phyloP scores from a whole-genome alignment of 2,329 filamentous ascomycete genomes.

The Blastomyces parvus region DNA sequence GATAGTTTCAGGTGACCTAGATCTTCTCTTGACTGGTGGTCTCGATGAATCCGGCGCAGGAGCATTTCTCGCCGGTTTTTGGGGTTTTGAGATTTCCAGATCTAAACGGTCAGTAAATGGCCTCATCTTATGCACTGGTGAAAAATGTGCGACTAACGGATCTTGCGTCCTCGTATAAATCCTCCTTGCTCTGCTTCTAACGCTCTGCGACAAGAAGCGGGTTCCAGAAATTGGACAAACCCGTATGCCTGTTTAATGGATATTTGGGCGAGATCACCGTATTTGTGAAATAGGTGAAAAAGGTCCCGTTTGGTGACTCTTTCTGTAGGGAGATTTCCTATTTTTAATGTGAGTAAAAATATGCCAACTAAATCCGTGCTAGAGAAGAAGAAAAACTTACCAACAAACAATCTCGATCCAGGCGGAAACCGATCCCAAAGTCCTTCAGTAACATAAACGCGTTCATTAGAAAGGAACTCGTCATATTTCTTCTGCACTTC shows the following conservation, averaged over 20 bases:
- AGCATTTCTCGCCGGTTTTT: conserved; percentile 57
- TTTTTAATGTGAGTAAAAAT: conserved; percentile 13
- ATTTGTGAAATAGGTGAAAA: conserved; percentile 79
- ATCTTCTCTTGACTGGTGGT: conserved; percentile 38
- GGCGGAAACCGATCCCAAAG: conserved; percentile 44
- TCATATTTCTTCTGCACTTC: conserved; percentile 43
- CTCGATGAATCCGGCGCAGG: conserved; percentile 25
- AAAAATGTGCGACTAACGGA: conserved; percentile 56
- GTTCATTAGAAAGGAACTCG: conserved; percentile 42
- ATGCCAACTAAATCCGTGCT: not conserved
- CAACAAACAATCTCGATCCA: conserved; percentile 42
- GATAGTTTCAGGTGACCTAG: conserved; percentile 54
- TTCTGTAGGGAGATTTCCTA: conserved; percentile 85
- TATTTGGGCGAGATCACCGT: conserved; percentile 83
- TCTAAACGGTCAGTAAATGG: conserved; percentile 43
- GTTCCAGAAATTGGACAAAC: conserved; percentile 85
- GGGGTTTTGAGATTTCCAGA: conserved; percentile 73
- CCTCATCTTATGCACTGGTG: not conserved
- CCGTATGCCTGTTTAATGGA: conserved; percentile 95
- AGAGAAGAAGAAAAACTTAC: conserved; percentile 24
- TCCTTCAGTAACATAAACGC: conserved; percentile 43
- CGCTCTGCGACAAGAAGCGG: conserved; percentile 62
- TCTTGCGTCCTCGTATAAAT: conserved; percentile 78
- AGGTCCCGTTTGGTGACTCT: conserved; percentile 89
- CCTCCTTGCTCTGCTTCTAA: conserved; percentile 70